Conservation (phyloP, 257 asterid genomes). For the Solanum rostratum region DNA sequence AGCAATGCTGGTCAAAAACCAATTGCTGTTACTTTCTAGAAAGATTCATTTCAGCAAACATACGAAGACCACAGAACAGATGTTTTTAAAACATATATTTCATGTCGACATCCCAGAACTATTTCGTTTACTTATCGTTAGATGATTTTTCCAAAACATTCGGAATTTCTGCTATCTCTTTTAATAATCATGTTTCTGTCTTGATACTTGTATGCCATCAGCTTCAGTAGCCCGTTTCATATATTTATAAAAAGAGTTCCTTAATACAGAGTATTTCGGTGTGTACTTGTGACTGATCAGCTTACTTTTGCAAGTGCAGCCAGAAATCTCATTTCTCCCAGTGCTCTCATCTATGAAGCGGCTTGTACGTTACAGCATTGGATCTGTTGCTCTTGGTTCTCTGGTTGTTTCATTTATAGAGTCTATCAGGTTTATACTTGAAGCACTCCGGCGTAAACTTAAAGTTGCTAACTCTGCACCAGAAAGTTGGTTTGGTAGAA, state of each 20-base stretch:
- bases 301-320: slow-evolving; percentile 29
- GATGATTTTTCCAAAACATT: not conserved
- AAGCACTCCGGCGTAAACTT: slow-evolving; percentile 85
- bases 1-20: not conserved
- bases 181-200: not conserved
- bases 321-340: slow-evolving; percentile 78
- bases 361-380: slow-evolving; percentile 69
- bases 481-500: slow-evolving; percentile 55
- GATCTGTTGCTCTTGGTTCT: slow-evolving; percentile 93
- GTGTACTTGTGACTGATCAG: not conserved
- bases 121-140: not conserved
- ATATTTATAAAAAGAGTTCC: not conserved
- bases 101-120: not conserved
- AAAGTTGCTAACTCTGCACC: slow-evolving; percentile 51
- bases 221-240: not conserved
- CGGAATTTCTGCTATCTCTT: not conserved
- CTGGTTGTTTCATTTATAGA: slow-evolving; percentile 59
- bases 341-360: slow-evolving; percentile 95
- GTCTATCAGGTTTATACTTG: slow-evolving; percentile 80
- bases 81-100: not conserved
- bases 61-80: not conserved
- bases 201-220: not conserved
- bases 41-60: not conserved
- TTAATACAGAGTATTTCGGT: not conserved
- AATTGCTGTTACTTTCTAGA: not conserved